Evolutionary conservation across 352 stramenopile genomes (phyloP).

Genomic region (Globisporangium barbulae): DNA sequence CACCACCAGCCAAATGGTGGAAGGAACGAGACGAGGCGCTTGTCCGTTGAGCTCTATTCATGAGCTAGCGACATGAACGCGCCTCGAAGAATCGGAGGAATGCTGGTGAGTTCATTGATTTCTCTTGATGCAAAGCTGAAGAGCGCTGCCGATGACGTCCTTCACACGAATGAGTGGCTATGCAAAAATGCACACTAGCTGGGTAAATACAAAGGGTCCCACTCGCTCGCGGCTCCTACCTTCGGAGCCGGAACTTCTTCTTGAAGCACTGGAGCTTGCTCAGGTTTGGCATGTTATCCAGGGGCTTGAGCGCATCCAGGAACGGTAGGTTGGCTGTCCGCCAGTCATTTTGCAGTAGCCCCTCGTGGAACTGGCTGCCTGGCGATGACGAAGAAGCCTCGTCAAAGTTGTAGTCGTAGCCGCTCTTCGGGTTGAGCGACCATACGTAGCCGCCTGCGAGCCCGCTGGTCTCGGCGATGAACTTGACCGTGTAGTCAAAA

Average conservation of each 20-base stretch:
- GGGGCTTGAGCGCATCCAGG: slow-evolving; percentile 33
- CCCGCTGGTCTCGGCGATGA: slow-evolving; percentile 36
- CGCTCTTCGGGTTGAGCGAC: slow-evolving; percentile 69
- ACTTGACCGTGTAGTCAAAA: slow-evolving; percentile 57
- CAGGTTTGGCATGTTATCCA: slow-evolving; percentile 53
- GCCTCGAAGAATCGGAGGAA: neutral
- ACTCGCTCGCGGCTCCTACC: neutral
- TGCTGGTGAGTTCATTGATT: neutral
- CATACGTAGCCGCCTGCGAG: slow-evolving; percentile 68
- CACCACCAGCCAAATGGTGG: neutral
- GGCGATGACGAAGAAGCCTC: slow-evolving; percentile 16
- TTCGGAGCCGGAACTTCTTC: slow-evolving; percentile 9
- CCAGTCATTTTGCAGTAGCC: slow-evolving; percentile 53
- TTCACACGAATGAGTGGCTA: neutral
- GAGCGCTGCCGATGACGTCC: slow-evolving; percentile 11
- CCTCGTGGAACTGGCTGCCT: slow-evolving; percentile 42
- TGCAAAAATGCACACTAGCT: neutral
- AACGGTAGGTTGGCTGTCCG: slow-evolving; percentile 47
- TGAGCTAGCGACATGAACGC: neutral
- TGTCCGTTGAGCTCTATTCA: neutral
- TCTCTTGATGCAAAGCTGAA: neutral
- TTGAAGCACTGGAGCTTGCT: slow-evolving; percentile 51
- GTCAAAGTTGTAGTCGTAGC: slow-evolving; percentile 60
- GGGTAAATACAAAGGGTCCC: no score
- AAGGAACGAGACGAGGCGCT: neutral